phyloP scores from a whole-genome alignment of 202 grass and related monocot genomes.

The Elaeis oleifera region DNA sequence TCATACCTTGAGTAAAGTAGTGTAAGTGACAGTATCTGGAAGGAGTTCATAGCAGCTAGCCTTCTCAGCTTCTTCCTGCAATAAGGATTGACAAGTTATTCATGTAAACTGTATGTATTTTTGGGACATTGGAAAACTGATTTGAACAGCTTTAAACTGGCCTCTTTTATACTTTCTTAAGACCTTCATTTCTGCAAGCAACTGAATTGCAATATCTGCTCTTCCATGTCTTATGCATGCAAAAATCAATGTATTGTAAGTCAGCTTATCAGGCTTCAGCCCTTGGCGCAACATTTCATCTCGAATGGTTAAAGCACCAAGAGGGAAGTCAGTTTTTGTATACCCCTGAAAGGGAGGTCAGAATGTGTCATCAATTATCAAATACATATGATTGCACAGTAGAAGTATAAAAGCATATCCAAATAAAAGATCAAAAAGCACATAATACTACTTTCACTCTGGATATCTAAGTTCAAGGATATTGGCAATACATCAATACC shows the following conservation, averaged over 20 bases:
- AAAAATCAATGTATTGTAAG: constrained; percentile 86
- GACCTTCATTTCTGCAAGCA: constrained; percentile 98
- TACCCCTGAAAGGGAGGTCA: constrained; percentile 53
- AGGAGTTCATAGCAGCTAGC: constrained; percentile 48
- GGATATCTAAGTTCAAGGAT: too few relatives aligned
- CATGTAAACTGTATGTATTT: not conserved
- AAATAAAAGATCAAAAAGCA: too few relatives aligned
- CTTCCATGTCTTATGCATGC: constrained; percentile 68
- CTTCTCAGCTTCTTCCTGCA: constrained; percentile 70
- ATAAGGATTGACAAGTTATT: constrained; percentile 8
- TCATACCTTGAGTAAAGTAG: constrained; percentile 75
- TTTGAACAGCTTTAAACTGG: constrained; percentile 69
- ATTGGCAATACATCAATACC: constrained; percentile 5
- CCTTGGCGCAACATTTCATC: constrained; percentile 86
- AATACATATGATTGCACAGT: too few relatives aligned
- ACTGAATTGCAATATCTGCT: constrained; percentile 63
- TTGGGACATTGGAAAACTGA: constrained; percentile 17
- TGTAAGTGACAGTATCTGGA: constrained; percentile 85
- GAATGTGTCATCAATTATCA: too few relatives aligned
- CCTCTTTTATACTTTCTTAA: constrained; percentile 82
- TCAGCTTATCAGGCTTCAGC: constrained; percentile 88
- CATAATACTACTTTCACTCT: too few relatives aligned
- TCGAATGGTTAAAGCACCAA: constrained; percentile 80
- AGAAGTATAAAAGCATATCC: too few relatives aligned
- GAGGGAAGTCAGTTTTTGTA: constrained; percentile 64